Percentiles rank a stretch among this genome's conserved stretches.
These are phyloP conservation scores for Pholiota adiposa DNA, from an alignment of 1,284 basidiomycete species.

Conservation along the genomic window DNA sequence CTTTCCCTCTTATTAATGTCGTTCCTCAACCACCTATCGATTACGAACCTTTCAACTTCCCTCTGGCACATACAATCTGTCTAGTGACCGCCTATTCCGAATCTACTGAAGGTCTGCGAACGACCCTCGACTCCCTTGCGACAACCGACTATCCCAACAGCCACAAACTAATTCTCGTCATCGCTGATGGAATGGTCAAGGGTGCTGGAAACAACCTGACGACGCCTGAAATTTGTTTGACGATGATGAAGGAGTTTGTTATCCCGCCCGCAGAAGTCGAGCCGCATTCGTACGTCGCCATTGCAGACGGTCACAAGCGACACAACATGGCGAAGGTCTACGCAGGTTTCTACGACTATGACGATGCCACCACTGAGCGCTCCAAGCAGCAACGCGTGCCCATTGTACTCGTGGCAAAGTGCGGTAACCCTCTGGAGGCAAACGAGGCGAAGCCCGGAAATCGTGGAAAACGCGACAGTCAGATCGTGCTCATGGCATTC, in stretches of 20 bases:
- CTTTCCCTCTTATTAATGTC: slow-evolving; percentile 91
- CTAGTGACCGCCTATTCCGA: slow-evolving; percentile 99
- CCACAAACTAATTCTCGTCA: slow-evolving; percentile 95
- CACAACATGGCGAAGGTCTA: slow-evolving; percentile 99
- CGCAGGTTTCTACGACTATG: slow-evolving; percentile 97
- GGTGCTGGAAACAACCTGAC: slow-evolving; percentile 87
- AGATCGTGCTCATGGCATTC: slow-evolving; percentile 98
- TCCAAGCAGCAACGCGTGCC: slow-evolving; percentile 98
- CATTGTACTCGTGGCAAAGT: slow-evolving; percentile 93
- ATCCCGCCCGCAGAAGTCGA: slow-evolving; percentile 88
- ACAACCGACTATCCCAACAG: slow-evolving; percentile 99
- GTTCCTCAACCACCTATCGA: slow-evolving; percentile 92
- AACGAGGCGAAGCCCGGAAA: slow-evolving; percentile 95
- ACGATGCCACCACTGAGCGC: slow-evolving; percentile 88
- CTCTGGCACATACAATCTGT: slow-evolving; percentile 92
- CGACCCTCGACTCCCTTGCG: slow-evolving; percentile 96
- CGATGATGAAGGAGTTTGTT: slow-evolving; percentile 98
- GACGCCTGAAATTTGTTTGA: slow-evolving; percentile 93
- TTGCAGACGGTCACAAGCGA: slow-evolving; percentile 97
- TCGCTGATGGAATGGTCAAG: slow-evolving; percentile 98
- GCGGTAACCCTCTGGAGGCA: slow-evolving; percentile 89
- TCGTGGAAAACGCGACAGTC: slow-evolving; percentile 97
- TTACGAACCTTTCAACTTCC: slow-evolving; percentile 96
- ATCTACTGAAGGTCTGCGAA: slow-evolving; percentile 94
- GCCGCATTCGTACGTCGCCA: slow-evolving; percentile 95